phyloP scores from a whole-genome alignment of 2,329 filamentous ascomycete genomes.

The Diplodia mutila region DNA sequence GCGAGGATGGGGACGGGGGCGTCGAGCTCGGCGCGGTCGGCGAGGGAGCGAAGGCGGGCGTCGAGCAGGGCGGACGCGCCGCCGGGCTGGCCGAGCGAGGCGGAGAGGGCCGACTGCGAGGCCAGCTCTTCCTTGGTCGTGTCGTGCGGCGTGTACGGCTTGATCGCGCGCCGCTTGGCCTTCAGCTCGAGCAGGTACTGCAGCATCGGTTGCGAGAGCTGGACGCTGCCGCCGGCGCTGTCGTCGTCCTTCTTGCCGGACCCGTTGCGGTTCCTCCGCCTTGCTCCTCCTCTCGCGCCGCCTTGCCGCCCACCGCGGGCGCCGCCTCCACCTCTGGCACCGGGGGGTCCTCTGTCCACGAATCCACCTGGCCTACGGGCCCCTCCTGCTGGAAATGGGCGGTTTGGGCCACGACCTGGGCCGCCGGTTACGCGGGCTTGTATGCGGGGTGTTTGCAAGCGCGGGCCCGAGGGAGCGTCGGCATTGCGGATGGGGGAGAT shows the following conservation, averaged over 20 bases:
- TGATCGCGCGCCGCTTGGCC: slow-evolving; percentile 6
- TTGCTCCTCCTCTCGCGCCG: not conserved
- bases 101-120: slow-evolving; percentile 13
- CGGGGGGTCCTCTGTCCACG: not conserved
- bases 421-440: not conserved
- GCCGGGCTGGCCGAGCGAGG: slow-evolving; percentile 16
- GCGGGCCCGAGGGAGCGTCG: not conserved
- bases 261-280: not conserved
- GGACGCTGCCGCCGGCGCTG: not conserved
- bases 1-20: not conserved
- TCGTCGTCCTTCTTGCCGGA: not conserved
- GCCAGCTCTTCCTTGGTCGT: not conserved
- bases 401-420: not conserved
- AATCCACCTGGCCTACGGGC: not conserved
- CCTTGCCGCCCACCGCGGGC: not conserved
- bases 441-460: slow-evolving; percentile 6
- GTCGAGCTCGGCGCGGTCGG: slow-evolving; percentile 9
- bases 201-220: slow-evolving; percentile 13
- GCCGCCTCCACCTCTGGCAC: no score
- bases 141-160: slow-evolving; percentile 1
- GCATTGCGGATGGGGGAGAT: not conserved
- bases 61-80: slow-evolving; percentile 15
- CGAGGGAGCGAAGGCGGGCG: slow-evolving; percentile 7
- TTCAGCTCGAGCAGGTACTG: slow-evolving; percentile 16
- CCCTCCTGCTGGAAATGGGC: not conserved